Evolutionary conservation across 78 protist genomes (phyloP), one percentile per base, ranked within the genome.

Genomic region (Emiliania huxleyi): DNA sequence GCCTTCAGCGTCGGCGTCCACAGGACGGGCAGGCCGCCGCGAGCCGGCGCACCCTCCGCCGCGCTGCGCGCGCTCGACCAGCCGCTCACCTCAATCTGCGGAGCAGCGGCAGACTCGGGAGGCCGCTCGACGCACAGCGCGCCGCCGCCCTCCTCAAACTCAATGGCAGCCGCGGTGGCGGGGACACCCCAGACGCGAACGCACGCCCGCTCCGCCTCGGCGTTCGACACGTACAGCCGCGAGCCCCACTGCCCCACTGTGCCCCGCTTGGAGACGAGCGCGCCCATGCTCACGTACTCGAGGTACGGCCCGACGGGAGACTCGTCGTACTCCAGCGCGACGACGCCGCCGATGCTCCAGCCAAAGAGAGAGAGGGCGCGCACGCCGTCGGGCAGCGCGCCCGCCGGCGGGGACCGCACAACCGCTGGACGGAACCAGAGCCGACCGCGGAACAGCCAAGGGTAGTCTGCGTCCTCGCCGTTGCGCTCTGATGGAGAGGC

Each of bases 251-350:
- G 90, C 8, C 90, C 90, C 12, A 84, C 23, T 1, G 90, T 69
- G 4, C 90, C 90, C 0, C 90, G 90, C 40, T 84, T 84, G 43
- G 90, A 18, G 29, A 84, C 90, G 23, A 84, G 69, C 1, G 90
- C 2, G 2, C 90, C 90, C 90, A 84, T 84, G 5, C 43, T 26
- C 52, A 84, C 90, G 69, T 84, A 84, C 90, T 84, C 90, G 43
- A 44, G 90, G 62, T 84, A 84, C 6, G 56, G 90, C 45, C 69
- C 69, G 45, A 84, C 90, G 43, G 90, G 90, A 2, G 90, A 84
- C 11, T 22, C 69, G 62, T 84, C 90, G 62, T 84, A 84, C 62
- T 84, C 35, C 88, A 84, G 22, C 26, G 69, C 56, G 44, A 84
- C 90, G 23, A 44, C 44, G 22, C 90, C 90, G 4, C 90, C 90